These are phyloP conservation scores for Cystobasidium sp. DNA, from an alignment of 1,284 basidiomycete genomes.

Conservation along the genomic window DNA sequence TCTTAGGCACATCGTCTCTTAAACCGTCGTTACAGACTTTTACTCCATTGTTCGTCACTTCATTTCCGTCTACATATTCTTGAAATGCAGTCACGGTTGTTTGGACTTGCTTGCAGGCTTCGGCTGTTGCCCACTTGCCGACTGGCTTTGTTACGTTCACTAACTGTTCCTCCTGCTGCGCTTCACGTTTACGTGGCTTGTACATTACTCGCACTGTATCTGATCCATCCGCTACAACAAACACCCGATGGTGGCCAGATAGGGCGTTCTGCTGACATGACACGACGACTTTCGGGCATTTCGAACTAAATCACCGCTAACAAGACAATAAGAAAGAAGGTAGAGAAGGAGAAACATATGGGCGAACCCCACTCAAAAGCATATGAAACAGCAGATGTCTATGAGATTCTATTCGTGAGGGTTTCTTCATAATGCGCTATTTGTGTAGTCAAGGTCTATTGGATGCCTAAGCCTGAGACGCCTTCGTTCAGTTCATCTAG, in stretches of 20 bases:
- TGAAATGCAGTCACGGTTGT: slow-evolving; percentile 6
- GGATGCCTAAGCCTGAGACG: slow-evolving; percentile 32
- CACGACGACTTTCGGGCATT: neutral
- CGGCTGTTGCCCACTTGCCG: neutral
- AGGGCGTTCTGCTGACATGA: too few species aligned
- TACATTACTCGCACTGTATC: too few species aligned
- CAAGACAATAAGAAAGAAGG: too few species aligned
- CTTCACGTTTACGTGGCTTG: too few species aligned
- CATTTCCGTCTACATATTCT: neutral
- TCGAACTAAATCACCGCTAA: slow-evolving; percentile 5
- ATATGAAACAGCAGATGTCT: neutral
- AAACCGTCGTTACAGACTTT: slow-evolving; percentile 20
- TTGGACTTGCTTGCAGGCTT: neutral
- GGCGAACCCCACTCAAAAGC: neutral
- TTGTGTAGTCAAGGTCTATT: too few species aligned
- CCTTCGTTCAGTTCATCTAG: slow-evolving; percentile 42
- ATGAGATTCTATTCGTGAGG: slow-evolving; percentile 1
- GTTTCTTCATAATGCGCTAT: too few species aligned
- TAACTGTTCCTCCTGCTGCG: neutral
- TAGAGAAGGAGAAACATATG: neutral
- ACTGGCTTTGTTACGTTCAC: neutral
- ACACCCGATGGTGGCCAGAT: too few species aligned
- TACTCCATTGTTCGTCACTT: neutral
- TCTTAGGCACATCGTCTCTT: neutral
- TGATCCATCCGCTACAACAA: too few species aligned